A percentile compares a stretch with the other conserved stretches of the same genome.
Evolutionary conservation across 208 protist species (phyloP).

Genomic region (Phytomonas francai): DNA sequence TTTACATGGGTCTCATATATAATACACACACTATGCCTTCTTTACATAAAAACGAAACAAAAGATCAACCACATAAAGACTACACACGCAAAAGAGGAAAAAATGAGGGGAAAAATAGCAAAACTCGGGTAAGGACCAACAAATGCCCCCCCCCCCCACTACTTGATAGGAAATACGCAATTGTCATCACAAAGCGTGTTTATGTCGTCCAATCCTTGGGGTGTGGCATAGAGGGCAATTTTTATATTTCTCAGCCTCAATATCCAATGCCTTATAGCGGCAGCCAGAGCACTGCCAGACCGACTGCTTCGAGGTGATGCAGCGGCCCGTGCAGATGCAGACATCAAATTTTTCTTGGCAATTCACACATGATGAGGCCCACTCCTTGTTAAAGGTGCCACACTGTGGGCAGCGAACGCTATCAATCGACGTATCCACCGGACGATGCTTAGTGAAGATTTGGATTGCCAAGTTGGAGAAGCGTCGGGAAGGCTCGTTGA

Average conservation of each 20-base stretch:
- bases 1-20: not conserved
- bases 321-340: constrained; percentile 84
- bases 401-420: constrained; percentile 77
- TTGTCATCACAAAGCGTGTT: constrained; percentile 16
- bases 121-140: not conserved
- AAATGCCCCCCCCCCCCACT: not conserved
- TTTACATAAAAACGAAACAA: constrained; percentile 11
- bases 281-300: constrained; percentile 80
- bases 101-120: constrained; percentile 13
- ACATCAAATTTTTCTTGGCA: constrained; percentile 80
- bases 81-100: constrained; percentile 19
- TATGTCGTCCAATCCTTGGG: constrained; percentile 41
- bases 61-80: not conserved
- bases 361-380: constrained; percentile 66
- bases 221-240: constrained; percentile 93
- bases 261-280: constrained; percentile 75
- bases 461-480: constrained; percentile 89
- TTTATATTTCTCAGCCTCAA: constrained; percentile 50
- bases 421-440: constrained; percentile 71
- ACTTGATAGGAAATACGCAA: constrained; percentile 3
- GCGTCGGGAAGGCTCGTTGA: constrained; percentile 50
- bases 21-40: constrained; percentile 2
- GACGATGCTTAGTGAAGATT: constrained; percentile 89
- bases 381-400: constrained; percentile 86
- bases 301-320: constrained; percentile 54